Conservation (phyloP, 345 rosid genomes). For the Lepidium africanum region DNA sequence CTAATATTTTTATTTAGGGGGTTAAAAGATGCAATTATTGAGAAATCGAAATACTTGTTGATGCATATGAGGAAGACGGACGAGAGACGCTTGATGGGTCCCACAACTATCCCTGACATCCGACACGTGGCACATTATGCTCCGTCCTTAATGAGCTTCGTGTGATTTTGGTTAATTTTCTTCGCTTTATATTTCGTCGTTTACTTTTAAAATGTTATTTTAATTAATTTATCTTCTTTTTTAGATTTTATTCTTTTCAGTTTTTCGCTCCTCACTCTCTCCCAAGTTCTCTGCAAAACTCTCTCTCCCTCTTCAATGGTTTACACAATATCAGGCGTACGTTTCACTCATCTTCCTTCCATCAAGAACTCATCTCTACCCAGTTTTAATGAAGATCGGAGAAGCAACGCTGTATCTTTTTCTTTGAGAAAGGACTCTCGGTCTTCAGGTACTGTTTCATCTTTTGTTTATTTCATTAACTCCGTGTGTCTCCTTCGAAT, state of each 20-base stretch:
- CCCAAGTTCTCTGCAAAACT: neutral
- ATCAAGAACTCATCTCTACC: conserved; percentile 32
- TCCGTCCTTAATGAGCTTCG: conserved; percentile 20
- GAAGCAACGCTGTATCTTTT: conserved; percentile 38
- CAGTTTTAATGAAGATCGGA: conserved; percentile 44
- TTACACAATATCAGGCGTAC: conserved; percentile 48
- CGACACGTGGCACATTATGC: conserved; percentile 40
- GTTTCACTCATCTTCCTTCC: conserved; percentile 40
- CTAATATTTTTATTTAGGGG: too few species aligned
- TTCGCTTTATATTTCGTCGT: neutral
- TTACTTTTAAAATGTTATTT: neutral
- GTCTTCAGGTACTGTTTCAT: conserved; percentile 38
- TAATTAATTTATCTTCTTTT: neutral
- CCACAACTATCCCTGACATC: conserved; percentile 20
- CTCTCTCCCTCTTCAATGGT: conserved; percentile 36
- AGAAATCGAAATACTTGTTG: neutral
- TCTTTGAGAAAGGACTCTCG: conserved; percentile 40
- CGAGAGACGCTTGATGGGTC: conserved; percentile 22
- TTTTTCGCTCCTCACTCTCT: conserved; percentile 2
- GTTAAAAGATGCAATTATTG: conserved; percentile 5
- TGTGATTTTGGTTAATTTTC: conserved; percentile 5
- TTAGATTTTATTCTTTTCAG: conserved; percentile 7
- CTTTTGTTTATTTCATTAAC: neutral
- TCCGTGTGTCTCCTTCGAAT: conserved; percentile 1
- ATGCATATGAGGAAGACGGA: conserved; percentile 8